A percentile compares a stretch with the other conserved stretches of the same genome.
phyloP scores from a whole-genome alignment of 495 filamentous ascomycete genomes.

The Aspergillus incahuasiensis region DNA sequence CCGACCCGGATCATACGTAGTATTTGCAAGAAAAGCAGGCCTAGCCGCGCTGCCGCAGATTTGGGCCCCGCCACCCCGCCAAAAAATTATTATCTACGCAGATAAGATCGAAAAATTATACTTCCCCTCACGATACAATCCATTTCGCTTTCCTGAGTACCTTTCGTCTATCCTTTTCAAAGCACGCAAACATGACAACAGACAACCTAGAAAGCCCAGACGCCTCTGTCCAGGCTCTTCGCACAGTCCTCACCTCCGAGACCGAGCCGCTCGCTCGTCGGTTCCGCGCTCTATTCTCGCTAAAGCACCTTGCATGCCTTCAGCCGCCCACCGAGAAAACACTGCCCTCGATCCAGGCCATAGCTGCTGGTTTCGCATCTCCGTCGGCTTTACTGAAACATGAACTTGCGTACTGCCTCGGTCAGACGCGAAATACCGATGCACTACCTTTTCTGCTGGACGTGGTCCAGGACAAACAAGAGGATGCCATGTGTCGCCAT shows the following conservation, averaged over 20 bases:
- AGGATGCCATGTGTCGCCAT: conserved; percentile 94
- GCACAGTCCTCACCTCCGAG: conserved; percentile 74
- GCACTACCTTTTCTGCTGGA: conserved; percentile 68
- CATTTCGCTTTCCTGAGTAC: not conserved
- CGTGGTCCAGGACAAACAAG: conserved; percentile 70
- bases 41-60: conserved; percentile 13
- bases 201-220: conserved; percentile 22
- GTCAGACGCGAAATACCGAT: conserved; percentile 74
- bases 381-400: conserved; percentile 87
- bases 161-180: not conserved
- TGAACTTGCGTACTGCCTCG: conserved; percentile 94
- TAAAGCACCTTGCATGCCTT: conserved; percentile 83
- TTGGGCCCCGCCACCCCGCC: conserved; percentile 30
- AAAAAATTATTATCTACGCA: conserved; percentile 29
- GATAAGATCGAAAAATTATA: conserved; percentile 31
- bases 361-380: conserved; percentile 81
- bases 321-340: conserved; percentile 58
- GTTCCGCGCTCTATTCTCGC: conserved; percentile 95
- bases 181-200: conserved; percentile 1
- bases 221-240: conserved; percentile 53
- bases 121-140: not conserved
- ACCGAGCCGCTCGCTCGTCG: conserved; percentile 75
- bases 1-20: conserved; percentile 4
- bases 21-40: conserved; percentile 15
- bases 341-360: conserved; percentile 78